Base-by-base conservation (phyloP, 2,329 filamentous ascomycete species). In the Chaetomium olivaceum region DNA sequence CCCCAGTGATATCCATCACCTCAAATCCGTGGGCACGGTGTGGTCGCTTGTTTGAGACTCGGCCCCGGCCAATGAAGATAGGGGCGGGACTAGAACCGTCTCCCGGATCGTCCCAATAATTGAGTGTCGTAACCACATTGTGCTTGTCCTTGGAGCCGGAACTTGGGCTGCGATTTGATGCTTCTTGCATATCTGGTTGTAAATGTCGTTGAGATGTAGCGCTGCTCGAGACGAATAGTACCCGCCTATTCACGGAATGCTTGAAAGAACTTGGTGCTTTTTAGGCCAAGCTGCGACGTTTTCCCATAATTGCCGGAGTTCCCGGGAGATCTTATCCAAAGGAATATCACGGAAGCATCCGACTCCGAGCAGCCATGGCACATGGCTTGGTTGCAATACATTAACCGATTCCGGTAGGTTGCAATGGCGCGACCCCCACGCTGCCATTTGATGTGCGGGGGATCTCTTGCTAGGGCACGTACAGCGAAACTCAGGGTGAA, bases 1-100 rank as follows among this genome's bases (percentile, higher is more conserved):
- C 73, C 19, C 79, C 80, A 25, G 74, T 75, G 31, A 82, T 71
- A 65, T 82, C 80, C 4, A 69, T 70, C 21, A 73, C 78, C 74
- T 54, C 23, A 21, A 70, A 67, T 27, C 83, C 80, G 70, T 90
- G 76, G 6, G 71, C 58, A 9, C 70, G 71, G 71, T 74, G 72
- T 31, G 73, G 74, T 0, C 76, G 70, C 61, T 76, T 72, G 68
- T 78, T 73, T 19, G 67, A 69, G 46, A 70, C 67, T 59, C 63
- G 56, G 43, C 64, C 64, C 63, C 67, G 69, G 7, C 62, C 56
- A 27, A 64, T 59, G 19, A 59, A 59, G 25, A 64, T 63, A 3
- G 62, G 62, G 4, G 56, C 27, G 1, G 62, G 62, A 9, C 25
- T 23, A 2, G 33, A 48, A 7, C 62, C 62, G 21, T 64, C 62